A percentile compares a stretch with the other conserved stretches of the same genome.
Evolutionary conservation across 805 yeast species (phyloP).

Genomic region (Lipomyces mesembrius): DNA sequence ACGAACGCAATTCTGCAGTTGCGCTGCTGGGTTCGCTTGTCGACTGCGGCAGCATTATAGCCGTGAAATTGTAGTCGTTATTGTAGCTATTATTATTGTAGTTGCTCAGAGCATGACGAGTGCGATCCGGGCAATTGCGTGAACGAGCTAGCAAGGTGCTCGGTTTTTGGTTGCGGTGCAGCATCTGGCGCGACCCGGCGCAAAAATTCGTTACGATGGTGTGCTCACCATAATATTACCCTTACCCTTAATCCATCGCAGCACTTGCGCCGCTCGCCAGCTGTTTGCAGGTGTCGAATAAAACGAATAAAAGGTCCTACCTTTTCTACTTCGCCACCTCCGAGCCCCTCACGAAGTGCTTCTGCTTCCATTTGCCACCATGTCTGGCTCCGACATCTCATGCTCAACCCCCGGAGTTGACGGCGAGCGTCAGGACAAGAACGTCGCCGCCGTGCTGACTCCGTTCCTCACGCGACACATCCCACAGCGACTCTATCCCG

Average conservation of each 20-base stretch:
- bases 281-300: too few species aligned
- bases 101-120: too few species aligned
- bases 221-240: neutral
- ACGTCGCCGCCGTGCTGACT: slow-evolving; percentile 26
- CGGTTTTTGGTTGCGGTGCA: neutral
- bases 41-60: too few species aligned
- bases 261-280: neutral
- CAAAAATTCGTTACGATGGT: neutral
- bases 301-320: neutral
- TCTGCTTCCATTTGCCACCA: neutral
- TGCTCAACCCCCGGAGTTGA: neutral
- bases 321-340: neutral
- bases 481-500: slow-evolving; percentile 34
- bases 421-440: slow-evolving; percentile 1
- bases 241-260: neutral
- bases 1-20: too few species aligned
- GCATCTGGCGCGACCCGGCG: neutral
- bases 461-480: slow-evolving; percentile 35
- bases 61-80: too few species aligned
- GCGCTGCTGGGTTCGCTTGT: too few species aligned
- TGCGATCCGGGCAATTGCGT: too few species aligned
- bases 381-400: neutral
- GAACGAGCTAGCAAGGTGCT: too few species aligned
- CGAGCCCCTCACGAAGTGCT: neutral
- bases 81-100: too few species aligned